A percentile compares a stretch with the other conserved stretches of the same genome.
phyloP scores from a whole-genome alignment of 2,329 filamentous ascomycete species.

The Fusarium beomiforme region DNA sequence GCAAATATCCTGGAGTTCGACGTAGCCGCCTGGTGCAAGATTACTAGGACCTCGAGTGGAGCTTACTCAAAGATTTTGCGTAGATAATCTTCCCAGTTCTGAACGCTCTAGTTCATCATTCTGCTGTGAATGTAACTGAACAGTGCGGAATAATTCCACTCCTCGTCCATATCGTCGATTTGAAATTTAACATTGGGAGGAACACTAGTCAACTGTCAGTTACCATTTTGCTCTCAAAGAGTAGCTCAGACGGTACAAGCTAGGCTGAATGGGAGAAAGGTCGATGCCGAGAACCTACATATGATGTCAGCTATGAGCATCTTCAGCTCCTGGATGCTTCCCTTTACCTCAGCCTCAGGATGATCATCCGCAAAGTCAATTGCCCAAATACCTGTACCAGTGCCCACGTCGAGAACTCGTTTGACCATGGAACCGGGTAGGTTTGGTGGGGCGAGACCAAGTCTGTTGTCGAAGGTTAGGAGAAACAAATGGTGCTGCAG shows the following conservation, averaged over 20 bases:
- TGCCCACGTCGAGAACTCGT: neutral
- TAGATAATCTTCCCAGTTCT: neutral
- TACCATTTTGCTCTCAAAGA: neutral
- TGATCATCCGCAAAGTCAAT: neutral
- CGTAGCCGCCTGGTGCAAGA: neutral
- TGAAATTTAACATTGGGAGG: neutral
- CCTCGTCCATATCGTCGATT: neutral
- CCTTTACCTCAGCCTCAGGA: neutral
- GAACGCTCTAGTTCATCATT: neutral
- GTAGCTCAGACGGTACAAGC: neutral
- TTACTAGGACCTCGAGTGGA: neutral
- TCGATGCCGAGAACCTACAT: neutral
- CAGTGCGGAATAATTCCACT: neutral
- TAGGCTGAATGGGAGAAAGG: neutral
- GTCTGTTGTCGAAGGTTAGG: neutral
- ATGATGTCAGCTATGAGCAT: neutral
- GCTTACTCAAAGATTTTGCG: neutral
- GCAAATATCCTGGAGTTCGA: neutral
- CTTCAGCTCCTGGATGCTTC: neutral
- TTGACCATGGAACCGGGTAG: neutral
- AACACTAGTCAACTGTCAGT: neutral
- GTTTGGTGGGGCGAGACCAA: neutral
- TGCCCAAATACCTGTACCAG: neutral
- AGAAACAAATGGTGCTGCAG: too few relatives aligned
- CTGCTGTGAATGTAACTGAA: neutral